Evolutionary conservation across 2,329 filamentous ascomycete species (phyloP).

Genomic region (Aspergillus caelatus): DNA sequence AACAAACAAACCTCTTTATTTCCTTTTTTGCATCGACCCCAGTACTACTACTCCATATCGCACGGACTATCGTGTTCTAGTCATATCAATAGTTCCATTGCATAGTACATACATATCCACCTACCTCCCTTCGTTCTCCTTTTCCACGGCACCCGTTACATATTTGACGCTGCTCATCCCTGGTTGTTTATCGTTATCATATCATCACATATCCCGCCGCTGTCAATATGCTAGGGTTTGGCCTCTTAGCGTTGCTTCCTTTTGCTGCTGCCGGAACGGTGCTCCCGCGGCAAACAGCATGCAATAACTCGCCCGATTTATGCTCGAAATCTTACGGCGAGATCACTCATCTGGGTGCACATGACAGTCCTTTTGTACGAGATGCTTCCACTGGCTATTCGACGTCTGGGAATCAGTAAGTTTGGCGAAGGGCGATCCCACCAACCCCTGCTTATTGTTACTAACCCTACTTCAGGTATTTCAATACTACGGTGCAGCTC

Average conservation of each 20-base stretch:
- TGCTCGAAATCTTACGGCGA: slow-evolving; percentile 73
- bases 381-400: slow-evolving; percentile 65
- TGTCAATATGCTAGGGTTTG: slow-evolving; percentile 32
- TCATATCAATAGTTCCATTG: neutral
- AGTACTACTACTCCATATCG: neutral
- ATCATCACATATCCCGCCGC: neutral
- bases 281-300: slow-evolving; percentile 53
- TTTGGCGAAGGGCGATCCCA: slow-evolving; percentile 2
- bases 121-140: neutral
- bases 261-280: slow-evolving; percentile 31
- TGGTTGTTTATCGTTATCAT: neutral
- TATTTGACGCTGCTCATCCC: neutral
- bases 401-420: slow-evolving; percentile 70
- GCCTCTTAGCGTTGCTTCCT: slow-evolving; percentile 34
- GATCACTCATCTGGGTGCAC: slow-evolving; percentile 76
- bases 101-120: neutral
- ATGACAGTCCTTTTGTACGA: slow-evolving; percentile 72
- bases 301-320: slow-evolving; percentile 79
- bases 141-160: neutral
- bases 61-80: neutral
- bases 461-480: slow-evolving; percentile 41
- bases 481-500: slow-evolving; percentile 71
- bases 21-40: neutral
- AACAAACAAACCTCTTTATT: neutral
- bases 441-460: neutral